Percentiles rank a stretch among this genome's conserved stretches.
phyloP scores from a whole-genome alignment of 208 protist genomes.

The Leishmania turanica region DNA sequence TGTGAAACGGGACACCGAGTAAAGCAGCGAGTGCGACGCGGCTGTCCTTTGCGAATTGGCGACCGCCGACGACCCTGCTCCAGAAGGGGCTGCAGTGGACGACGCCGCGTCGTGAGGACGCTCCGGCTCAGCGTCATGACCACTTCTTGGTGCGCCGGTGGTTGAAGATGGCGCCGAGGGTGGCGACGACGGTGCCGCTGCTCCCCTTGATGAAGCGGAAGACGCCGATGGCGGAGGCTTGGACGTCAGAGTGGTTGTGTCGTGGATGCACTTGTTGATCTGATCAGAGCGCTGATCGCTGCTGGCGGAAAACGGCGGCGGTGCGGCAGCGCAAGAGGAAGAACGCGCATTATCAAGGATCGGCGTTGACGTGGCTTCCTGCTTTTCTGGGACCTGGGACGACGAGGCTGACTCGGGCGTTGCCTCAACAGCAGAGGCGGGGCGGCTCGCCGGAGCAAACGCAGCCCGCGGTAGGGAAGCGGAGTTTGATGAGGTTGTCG shows the following conservation, averaged over 20 bases:
- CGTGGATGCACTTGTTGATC: not conserved
- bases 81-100: not conserved
- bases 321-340: not conserved
- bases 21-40: slow-evolving; percentile 22
- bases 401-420: not conserved
- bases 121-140: not conserved
- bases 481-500: not conserved
- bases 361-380: not conserved
- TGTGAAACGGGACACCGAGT: slow-evolving; percentile 38
- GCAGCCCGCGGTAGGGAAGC: not conserved
- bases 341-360: not conserved
- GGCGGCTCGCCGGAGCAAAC: not conserved
- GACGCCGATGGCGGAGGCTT: not conserved
- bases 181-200: not conserved
- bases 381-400: not conserved
- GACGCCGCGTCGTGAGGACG: not conserved
- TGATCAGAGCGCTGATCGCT: not conserved
- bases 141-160: no score
- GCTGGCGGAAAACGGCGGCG: not conserved
- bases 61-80: not conserved
- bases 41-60: not conserved
- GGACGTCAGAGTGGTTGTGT: not conserved
- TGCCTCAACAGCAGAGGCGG: not conserved
- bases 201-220: not conserved
- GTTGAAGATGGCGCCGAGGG: not conserved